These are phyloP conservation scores for Peronospora tabacina DNA, from an alignment of 352 stramenopile genomes.

Conservation along the genomic window DNA sequence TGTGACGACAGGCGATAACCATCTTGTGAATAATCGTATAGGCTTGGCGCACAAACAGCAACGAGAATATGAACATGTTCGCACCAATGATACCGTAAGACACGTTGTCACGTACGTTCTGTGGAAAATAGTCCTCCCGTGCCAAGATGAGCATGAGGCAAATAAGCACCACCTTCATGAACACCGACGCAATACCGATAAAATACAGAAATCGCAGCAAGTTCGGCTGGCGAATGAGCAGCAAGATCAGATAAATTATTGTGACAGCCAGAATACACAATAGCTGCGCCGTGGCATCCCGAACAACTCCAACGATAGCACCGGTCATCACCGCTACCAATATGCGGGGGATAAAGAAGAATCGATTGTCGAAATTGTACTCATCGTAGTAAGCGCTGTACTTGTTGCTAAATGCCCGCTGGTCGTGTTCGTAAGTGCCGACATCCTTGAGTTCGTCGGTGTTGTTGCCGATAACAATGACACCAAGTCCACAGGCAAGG, in stretches of 20 bases:
- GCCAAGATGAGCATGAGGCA: conserved; percentile 75
- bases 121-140: conserved; percentile 73
- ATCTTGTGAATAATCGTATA: conserved; percentile 77
- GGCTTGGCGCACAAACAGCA: conserved; percentile 69
- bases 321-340: conserved; percentile 62
- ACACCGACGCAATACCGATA: conserved; percentile 65
- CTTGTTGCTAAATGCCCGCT: conserved; percentile 69
- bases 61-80: conserved; percentile 78
- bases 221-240: conserved; percentile 67
- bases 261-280: conserved; percentile 63
- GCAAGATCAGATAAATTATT: conserved; percentile 58
- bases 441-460: conserved; percentile 64
- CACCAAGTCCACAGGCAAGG: conserved; percentile 54
- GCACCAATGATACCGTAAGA: conserved; percentile 80
- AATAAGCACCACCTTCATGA: conserved; percentile 77
- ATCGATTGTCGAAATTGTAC: conserved; percentile 87
- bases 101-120: conserved; percentile 72
- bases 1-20: conserved; percentile 33
- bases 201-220: conserved; percentile 80
- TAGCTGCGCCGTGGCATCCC: conserved; percentile 62
- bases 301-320: conserved; percentile 60
- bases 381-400: conserved; percentile 86
- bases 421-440: conserved; percentile 65
- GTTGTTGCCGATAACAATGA: conserved; percentile 61
- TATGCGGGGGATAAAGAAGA: conserved; percentile 81